Evolutionary conservation across 1,284 basidiomycete genomes (phyloP).

Genomic region (Grifola frondosa): DNA sequence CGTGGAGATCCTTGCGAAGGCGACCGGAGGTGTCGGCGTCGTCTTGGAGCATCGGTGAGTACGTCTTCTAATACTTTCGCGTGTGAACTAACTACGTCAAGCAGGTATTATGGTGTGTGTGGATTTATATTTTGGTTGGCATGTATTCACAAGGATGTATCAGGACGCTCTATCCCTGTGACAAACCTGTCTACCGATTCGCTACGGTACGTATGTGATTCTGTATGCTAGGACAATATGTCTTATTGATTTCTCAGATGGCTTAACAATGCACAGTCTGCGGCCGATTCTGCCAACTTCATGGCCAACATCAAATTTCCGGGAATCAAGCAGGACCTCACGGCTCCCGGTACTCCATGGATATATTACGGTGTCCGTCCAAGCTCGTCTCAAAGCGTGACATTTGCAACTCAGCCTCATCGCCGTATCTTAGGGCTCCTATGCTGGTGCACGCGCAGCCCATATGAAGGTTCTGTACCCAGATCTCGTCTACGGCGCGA

Average conservation of each 20-base stretch:
- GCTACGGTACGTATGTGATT: slow-evolving; percentile 48
- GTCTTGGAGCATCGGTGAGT: slow-evolving; percentile 80
- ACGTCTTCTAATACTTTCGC: neutral
- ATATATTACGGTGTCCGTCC: slow-evolving; percentile 92
- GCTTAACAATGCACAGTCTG: slow-evolving; percentile 86
- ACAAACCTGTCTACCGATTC: slow-evolving; percentile 78
- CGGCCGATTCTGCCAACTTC: slow-evolving; percentile 92
- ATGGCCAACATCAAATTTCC: slow-evolving; percentile 79
- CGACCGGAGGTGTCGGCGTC: slow-evolving; percentile 83
- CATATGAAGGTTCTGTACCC: slow-evolving; percentile 90
- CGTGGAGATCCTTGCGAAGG: slow-evolving; percentile 79
- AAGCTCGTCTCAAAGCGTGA: neutral
- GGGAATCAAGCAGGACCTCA: slow-evolving; percentile 69
- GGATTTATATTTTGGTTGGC: neutral
- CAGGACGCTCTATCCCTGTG: slow-evolving; percentile 82
- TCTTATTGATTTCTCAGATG: slow-evolving; percentile 47
- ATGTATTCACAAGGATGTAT: neutral
- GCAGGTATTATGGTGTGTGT: slow-evolving; percentile 15
- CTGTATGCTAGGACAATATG: too few relatives aligned
- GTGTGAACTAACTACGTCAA: slow-evolving; percentile 3
- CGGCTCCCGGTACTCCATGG: slow-evolving; percentile 77
- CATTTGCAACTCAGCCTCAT: neutral
- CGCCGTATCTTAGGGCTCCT: slow-evolving; percentile 61
- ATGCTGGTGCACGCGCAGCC: slow-evolving; percentile 92
- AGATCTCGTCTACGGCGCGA: slow-evolving; percentile 86